Percentiles rank a stretch among this genome's conserved stretches.
phyloP scores from a whole-genome alignment of 768 basidiomycete genomes.

The Suillus discolor region DNA sequence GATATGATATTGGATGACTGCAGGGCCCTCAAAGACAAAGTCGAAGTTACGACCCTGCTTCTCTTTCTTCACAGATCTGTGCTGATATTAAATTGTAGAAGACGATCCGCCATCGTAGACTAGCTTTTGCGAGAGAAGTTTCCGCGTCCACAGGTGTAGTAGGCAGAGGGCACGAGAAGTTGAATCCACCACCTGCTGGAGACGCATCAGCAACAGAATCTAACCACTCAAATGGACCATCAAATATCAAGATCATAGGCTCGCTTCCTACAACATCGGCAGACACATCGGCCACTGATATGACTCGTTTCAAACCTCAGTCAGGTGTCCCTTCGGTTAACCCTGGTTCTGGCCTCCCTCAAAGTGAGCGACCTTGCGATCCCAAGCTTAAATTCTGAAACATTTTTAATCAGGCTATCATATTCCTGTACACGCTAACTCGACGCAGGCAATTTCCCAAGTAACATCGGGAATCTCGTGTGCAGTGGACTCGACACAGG shows the following conservation, averaged over 20 bases:
- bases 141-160: background rate
- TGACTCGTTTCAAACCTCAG: background rate
- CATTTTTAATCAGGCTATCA: background rate
- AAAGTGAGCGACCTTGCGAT: background rate
- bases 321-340: background rate
- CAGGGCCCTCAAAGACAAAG: constrained; percentile 5
- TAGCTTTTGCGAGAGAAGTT: background rate
- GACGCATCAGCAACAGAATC: background rate
- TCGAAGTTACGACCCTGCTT: background rate
- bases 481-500: background rate
- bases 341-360: background rate
- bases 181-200: background rate
- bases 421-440: background rate
- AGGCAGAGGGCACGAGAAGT: background rate
- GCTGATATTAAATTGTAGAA: background rate
- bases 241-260: too few species aligned
- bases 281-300: too few species aligned
- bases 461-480: background rate
- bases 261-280: background rate
- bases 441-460: background rate
- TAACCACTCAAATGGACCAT: background rate
- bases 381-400: too few species aligned
- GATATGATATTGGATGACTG: background rate
- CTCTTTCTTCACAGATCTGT: background rate
- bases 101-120: background rate